Evolutionary conservation across 2,329 filamentous ascomycete species (phyloP).

Genomic region (Fusarium bactridioides): DNA sequence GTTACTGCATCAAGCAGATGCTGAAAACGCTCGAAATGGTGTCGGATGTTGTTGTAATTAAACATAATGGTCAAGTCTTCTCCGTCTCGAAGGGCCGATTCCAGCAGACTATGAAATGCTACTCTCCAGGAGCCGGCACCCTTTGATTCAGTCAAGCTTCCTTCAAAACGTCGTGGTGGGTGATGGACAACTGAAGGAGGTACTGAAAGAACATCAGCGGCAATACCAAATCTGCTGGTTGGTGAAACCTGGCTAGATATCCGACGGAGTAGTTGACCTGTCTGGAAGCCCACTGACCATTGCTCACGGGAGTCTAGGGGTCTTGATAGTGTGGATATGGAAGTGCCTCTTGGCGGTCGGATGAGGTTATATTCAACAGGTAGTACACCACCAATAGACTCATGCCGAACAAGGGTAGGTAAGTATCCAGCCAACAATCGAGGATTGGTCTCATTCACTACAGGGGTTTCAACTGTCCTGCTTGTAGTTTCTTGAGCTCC

Average conservation of each 20-base stretch:
- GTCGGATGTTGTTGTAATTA: constrained; percentile 63
- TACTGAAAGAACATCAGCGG: constrained; percentile 39
- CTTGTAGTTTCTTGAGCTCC: not conserved
- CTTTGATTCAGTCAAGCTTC: constrained; percentile 34
- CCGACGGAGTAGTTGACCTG: constrained; percentile 54
- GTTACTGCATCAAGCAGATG: constrained; percentile 61
- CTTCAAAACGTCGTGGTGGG: constrained; percentile 31
- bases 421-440: constrained; percentile 45
- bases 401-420: constrained; percentile 53
- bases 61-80: constrained; percentile 67
- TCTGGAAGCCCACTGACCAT: constrained; percentile 54
- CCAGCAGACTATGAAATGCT: constrained; percentile 65
- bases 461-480: not conserved
- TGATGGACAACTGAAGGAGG: constrained; percentile 23
- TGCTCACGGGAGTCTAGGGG: constrained; percentile 49
- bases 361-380: constrained; percentile 55
- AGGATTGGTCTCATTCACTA: not conserved
- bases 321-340: constrained; percentile 48
- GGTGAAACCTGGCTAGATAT: constrained; percentile 56
- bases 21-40: constrained; percentile 58
- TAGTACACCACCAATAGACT: constrained; percentile 39
- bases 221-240: constrained; percentile 56
- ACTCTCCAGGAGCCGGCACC: constrained; percentile 58
- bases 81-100: constrained; percentile 64
- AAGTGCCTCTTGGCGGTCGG: constrained; percentile 47